These are phyloP conservation scores for Cadophora malorum DNA, from an alignment of 2,329 filamentous ascomycete genomes.

Conservation along the genomic window DNA sequence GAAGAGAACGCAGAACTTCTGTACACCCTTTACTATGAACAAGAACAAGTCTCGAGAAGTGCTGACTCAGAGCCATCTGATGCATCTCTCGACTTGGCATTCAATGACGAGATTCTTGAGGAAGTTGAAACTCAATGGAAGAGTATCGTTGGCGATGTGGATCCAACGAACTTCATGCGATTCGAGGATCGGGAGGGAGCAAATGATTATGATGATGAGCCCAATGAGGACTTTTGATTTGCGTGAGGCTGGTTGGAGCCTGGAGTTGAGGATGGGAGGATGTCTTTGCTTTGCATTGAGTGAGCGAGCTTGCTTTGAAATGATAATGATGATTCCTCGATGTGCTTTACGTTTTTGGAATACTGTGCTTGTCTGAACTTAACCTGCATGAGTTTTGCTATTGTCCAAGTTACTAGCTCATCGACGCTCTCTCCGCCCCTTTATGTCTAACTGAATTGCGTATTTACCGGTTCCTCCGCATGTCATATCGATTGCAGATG, in stretches of 20 bases:
- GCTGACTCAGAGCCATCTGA: constrained; percentile 43
- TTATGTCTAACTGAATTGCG: too few species aligned
- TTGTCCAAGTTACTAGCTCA: too few species aligned
- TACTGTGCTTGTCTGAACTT: background rate
- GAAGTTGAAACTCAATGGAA: constrained; percentile 75
- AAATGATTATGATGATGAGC: constrained; percentile 62
- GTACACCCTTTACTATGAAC: constrained; percentile 63
- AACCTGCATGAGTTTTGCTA: too few species aligned
- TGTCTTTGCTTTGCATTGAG: background rate
- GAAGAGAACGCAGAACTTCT: constrained; percentile 48
- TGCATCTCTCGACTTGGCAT: constrained; percentile 68
- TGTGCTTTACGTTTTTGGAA: too few species aligned
- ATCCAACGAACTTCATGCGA: constrained; percentile 66
- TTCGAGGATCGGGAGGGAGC: constrained; percentile 77
- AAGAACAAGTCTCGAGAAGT: constrained; percentile 46
- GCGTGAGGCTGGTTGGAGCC: constrained; percentile 5
- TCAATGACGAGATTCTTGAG: constrained; percentile 74
- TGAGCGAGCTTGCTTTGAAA: background rate
- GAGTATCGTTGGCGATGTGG: constrained; percentile 49
- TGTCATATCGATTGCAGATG: too few species aligned
- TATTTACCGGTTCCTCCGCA: too few species aligned
- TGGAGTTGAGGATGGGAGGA: constrained; percentile 11
- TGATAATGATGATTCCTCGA: background rate
- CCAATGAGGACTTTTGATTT: constrained; percentile 46
- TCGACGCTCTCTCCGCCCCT: too few species aligned